phyloP scores from a whole-genome alignment of 164 flowering plant genomes.

The Chimonanthus praecox region DNA sequence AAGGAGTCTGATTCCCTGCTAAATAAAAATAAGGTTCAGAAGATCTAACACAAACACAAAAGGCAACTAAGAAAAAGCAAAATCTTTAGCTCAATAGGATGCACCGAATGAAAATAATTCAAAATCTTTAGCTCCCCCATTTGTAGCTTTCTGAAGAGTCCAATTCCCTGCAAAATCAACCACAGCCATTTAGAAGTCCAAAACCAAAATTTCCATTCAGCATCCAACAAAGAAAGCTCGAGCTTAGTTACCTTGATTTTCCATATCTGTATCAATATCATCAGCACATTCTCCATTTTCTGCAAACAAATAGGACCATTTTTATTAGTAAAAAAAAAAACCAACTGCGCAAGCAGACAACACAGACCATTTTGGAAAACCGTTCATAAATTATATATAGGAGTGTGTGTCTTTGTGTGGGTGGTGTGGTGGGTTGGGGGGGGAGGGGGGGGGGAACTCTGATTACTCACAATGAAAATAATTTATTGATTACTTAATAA shows the following conservation, averaged over 20 bases:
- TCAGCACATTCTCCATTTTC: slow-evolving; percentile 9
- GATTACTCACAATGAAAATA: too few species aligned
- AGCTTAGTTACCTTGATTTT: neutral
- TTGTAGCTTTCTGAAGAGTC: slow-evolving; percentile 1
- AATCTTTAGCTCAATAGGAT: neutral
- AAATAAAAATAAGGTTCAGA: neutral
- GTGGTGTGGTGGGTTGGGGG: too few species aligned
- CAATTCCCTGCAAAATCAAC: slow-evolving; percentile 11
- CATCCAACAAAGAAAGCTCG: too few species aligned
- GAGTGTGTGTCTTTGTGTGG: too few species aligned
- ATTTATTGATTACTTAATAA: too few species aligned
- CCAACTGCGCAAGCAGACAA: neutral
- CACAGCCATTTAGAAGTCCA: neutral
- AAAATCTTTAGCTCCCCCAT: neutral
- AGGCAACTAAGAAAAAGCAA: too few species aligned
- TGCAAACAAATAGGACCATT: neutral
- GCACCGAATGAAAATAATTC: neutral
- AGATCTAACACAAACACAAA: too few species aligned
- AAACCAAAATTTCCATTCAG: neutral
- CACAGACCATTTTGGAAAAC: too few species aligned
- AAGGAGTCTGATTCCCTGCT: neutral
- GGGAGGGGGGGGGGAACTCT: too few species aligned
- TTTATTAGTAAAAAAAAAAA: neutral
- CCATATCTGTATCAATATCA: slow-evolving; percentile 1
- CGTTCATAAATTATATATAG: too few species aligned